Evolutionary conservation across 192 early-diverging fungal genomes (phyloP), one percentile per base, ranked within the genome.

Genomic region (Backusella tuberculispora): DNA sequence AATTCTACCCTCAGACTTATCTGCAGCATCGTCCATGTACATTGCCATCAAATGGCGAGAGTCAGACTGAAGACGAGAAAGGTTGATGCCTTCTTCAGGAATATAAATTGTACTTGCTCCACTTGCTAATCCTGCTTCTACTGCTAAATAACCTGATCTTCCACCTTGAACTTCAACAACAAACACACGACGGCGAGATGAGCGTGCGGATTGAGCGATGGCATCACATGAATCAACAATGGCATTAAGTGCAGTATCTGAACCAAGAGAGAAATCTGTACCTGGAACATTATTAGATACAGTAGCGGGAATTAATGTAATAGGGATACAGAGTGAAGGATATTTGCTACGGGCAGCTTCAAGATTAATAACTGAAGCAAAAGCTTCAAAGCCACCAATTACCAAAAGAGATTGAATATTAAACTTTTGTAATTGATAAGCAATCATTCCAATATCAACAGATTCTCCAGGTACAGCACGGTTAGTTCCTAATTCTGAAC

Each of bases 231-330:
- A 84, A 14, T 89, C 90, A 71, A 96, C 92, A 86, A 98, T 96
- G 42, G 91, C 93, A 83, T 99, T 99, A 69, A 97, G 79, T 13
- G 95, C 94, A 38, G 97, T 99, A 73, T 99, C 97, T 37, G 89
- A 88, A 19, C 97, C 97, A 73, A 99, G 85, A 45, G 94, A 95
- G 77, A 89, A 95, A 75, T 99, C 97, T 0, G 97, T 97, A 6
- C 96, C 97, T 4, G 97, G 97, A 21, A 99, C 96, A 78, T 99
- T 99, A 85, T 99, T 99, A 40, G 93, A 95, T 69, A 99, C 91
- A 0, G 97, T 99, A 24, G 97, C 97, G 9, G 97, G 96, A 5
- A 99, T 85, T 66, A 93, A 87, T 19, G 92, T 87, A 86, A 98
- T 95, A 1, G 97, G 97, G 75, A 99, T 99, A 77, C 94, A 94